A percentile compares a stretch with the other conserved stretches of the same genome.
These are phyloP conservation scores for Lentithecium fluviatile DNA, from an alignment of 495 filamentous ascomycete species.

Conservation along the genomic window DNA sequence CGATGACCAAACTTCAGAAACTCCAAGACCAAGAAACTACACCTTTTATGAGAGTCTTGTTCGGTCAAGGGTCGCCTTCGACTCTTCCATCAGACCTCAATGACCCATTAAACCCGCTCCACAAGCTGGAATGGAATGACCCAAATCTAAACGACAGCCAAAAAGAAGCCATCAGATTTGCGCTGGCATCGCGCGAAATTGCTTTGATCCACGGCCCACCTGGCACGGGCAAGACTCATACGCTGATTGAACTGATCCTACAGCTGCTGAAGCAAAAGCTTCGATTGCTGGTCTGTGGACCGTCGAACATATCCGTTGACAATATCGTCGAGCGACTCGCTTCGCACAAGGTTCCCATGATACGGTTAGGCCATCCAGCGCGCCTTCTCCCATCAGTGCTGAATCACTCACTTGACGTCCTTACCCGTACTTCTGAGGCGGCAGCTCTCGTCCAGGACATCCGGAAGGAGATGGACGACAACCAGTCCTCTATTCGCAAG, in stretches of 20 bases:
- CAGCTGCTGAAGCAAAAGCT: constrained; percentile 72
- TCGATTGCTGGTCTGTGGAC: constrained; percentile 86
- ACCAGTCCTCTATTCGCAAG: constrained; percentile 85
- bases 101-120: constrained; percentile 45
- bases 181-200: constrained; percentile 76
- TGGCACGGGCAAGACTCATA: constrained; percentile 97
- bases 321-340: constrained; percentile 96
- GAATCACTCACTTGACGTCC: constrained; percentile 83
- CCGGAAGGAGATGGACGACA: constrained; percentile 86
- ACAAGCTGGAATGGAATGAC: constrained; percentile 69
- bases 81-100: constrained; percentile 48
- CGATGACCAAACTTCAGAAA: constrained; percentile 76
- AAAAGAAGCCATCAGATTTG: constrained; percentile 87
- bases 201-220: constrained; percentile 95
- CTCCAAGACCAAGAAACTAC: constrained; percentile 69
- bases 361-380: constrained; percentile 90
- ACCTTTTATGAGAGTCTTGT: constrained; percentile 75
- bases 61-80: constrained; percentile 66
- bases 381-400: constrained; percentile 85
- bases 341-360: constrained; percentile 76
- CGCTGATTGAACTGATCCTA: constrained; percentile 88
- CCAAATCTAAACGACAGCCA: constrained; percentile 82
- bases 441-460: constrained; percentile 89
- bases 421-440: constrained; percentile 89
- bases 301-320: constrained; percentile 94